phyloP scores from a whole-genome alignment of 352 stramenopile species.

The Phytophthora sp. region DNA sequence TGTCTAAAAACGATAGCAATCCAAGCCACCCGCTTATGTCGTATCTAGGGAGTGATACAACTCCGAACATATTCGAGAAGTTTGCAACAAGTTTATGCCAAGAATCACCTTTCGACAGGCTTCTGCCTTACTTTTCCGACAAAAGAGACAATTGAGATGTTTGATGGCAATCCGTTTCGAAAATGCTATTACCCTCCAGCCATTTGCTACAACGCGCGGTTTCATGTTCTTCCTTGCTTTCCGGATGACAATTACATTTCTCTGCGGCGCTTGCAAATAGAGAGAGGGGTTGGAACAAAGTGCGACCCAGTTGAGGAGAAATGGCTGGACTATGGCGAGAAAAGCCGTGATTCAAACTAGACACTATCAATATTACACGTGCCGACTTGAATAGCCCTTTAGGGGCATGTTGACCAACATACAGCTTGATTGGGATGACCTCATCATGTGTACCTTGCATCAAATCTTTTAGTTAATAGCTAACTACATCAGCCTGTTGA shows the following conservation, averaged over 20 bases:
- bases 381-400: too few relatives aligned
- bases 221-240: conserved; percentile 35
- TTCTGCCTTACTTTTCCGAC: neutral
- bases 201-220: conserved; percentile 24
- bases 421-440: too few relatives aligned
- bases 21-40: neutral
- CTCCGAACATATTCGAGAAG: conserved; percentile 4
- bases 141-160: conserved; percentile 18
- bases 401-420: too few relatives aligned
- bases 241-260: conserved; percentile 19
- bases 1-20: conserved; percentile 6
- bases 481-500: too few relatives aligned
- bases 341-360: too few relatives aligned
- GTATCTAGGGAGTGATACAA: conserved; percentile 9
- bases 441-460: too few relatives aligned
- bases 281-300: conserved; percentile 16
- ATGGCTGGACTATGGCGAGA: conserved; percentile 36
- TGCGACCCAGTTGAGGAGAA: conserved; percentile 37
- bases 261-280: conserved; percentile 30
- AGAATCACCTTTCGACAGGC: neutral
- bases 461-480: too few relatives aligned
- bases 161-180: conserved; percentile 25
- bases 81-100: conserved; percentile 12
- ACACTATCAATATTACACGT: too few relatives aligned
- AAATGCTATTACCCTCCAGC: conserved; percentile 24